These are phyloP conservation scores for Penicillium sp. DNA, from an alignment of 2,329 filamentous ascomycete species.

Conservation along the genomic window DNA sequence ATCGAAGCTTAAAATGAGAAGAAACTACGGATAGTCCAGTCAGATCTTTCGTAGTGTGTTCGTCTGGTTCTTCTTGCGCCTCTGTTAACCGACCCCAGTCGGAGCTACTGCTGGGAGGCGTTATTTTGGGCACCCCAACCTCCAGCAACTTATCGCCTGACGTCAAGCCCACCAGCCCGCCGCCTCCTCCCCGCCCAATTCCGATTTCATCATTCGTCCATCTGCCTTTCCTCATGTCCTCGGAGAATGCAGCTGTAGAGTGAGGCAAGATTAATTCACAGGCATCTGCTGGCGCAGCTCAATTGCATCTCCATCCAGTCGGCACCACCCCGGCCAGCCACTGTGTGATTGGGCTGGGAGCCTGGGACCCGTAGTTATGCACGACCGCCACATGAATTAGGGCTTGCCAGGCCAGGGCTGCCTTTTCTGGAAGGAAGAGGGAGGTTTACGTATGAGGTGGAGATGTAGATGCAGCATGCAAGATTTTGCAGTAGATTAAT, in stretches of 20 bases:
- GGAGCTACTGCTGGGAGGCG: neutral
- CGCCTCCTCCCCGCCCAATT: slow-evolving; percentile 11
- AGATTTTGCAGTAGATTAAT: slow-evolving; percentile 1
- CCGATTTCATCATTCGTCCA: slow-evolving; percentile 10
- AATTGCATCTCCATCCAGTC: slow-evolving; percentile 16
- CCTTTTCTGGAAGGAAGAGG: slow-evolving; percentile 2
- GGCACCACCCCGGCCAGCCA: slow-evolving; percentile 17
- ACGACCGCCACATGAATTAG: slow-evolving; percentile 20
- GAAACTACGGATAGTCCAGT: neutral
- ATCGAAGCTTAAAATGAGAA: slow-evolving; percentile 6
- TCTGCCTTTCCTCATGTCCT: neutral
- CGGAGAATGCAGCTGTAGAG: slow-evolving; percentile 7
- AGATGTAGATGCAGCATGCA: slow-evolving; percentile 8
- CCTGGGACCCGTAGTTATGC: slow-evolving; percentile 11
- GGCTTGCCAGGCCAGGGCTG: neutral
- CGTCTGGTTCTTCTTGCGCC: neutral
- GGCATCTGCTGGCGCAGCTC: neutral
- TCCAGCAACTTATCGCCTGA: slow-evolving; percentile 15
- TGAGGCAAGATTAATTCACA: slow-evolving; percentile 14
- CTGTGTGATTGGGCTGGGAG: slow-evolving; percentile 14
- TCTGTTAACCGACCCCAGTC: neutral
- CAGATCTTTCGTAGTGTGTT: neutral
- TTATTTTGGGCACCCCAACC: slow-evolving; percentile 7
- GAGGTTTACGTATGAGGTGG: slow-evolving; percentile 8
- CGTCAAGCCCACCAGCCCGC: slow-evolving; percentile 15